Percentiles rank a stretch among this genome's conserved stretches.
Conservation (phyloP, 495 filamentous ascomycete species). For the Coniosporium apollinis region DNA sequence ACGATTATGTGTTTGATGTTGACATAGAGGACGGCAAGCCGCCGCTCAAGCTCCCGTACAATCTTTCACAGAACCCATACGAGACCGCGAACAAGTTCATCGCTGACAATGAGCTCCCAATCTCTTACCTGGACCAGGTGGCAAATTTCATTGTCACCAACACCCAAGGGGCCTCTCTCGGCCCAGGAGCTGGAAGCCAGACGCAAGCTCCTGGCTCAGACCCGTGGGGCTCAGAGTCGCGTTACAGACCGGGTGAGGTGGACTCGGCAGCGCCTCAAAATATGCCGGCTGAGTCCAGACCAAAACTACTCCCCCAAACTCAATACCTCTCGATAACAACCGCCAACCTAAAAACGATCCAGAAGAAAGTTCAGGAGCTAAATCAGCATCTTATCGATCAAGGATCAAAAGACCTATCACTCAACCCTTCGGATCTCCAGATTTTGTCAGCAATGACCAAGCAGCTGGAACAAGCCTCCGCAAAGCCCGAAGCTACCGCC, state of each 20-base stretch:
- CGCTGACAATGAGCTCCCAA: slow-evolving; percentile 73
- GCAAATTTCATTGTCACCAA: slow-evolving; percentile 87
- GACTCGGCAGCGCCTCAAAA: slow-evolving; percentile 18
- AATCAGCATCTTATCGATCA: slow-evolving; percentile 48
- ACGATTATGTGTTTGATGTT: slow-evolving; percentile 96
- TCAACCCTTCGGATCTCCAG: slow-evolving; percentile 53
- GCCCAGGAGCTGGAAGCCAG: slow-evolving; percentile 22
- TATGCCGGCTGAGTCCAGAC: slow-evolving; percentile 26
- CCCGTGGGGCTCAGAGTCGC: slow-evolving; percentile 59
- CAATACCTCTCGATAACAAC: slow-evolving; percentile 59
- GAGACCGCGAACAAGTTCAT: slow-evolving; percentile 87
- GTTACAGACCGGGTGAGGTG: slow-evolving; percentile 59
- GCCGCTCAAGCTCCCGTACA: slow-evolving; percentile 83
- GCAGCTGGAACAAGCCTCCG: slow-evolving; percentile 29
- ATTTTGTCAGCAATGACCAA: slow-evolving; percentile 36
- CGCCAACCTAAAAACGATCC: slow-evolving; percentile 44
- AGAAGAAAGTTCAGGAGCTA: slow-evolving; percentile 57
- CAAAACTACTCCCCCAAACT: slow-evolving; percentile 61
- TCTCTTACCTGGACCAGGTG: slow-evolving; percentile 82
- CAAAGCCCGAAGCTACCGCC: background rate
- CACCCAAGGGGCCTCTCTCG: slow-evolving; percentile 70
- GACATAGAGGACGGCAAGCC: slow-evolving; percentile 95
- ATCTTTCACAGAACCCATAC: slow-evolving; percentile 82
- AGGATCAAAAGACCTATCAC: slow-evolving; percentile 53
- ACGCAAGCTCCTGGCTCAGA: slow-evolving; percentile 36